A percentile compares a stretch with the other conserved stretches of the same genome.
Evolutionary conservation across 495 filamentous ascomycete genomes (phyloP).

Genomic region (Aspergillus campestris): DNA sequence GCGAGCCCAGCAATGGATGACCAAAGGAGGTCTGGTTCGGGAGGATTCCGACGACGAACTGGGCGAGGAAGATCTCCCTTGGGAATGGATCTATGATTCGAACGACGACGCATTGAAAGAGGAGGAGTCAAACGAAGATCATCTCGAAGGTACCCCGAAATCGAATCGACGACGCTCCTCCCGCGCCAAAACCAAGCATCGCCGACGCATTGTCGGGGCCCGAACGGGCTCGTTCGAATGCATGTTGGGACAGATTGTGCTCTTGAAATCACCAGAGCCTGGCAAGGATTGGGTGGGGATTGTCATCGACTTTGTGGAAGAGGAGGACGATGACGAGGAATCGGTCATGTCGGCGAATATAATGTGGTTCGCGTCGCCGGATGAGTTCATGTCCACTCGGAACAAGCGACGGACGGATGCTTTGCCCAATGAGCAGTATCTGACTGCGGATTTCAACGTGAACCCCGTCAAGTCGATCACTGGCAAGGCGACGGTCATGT

Average conservation of each 20-base stretch:
- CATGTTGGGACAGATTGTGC: slow-evolving; percentile 67
- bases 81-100: slow-evolving; percentile 82
- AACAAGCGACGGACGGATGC: slow-evolving; percentile 78
- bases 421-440: slow-evolving; percentile 83
- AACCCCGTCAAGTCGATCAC: slow-evolving; percentile 88
- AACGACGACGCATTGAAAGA: slow-evolving; percentile 18
- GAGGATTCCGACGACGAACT: slow-evolving; percentile 93
- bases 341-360: slow-evolving; percentile 58
- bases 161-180: slow-evolving; percentile 25
- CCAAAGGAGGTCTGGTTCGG: slow-evolving; percentile 55
- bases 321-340: slow-evolving; percentile 50
- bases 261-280: slow-evolving; percentile 75
- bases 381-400: slow-evolving; percentile 68
- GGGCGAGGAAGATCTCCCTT: slow-evolving; percentile 73
- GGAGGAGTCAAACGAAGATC: slow-evolving; percentile 14
- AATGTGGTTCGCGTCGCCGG: slow-evolving; percentile 86
- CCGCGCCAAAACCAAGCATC: slow-evolving; percentile 16
- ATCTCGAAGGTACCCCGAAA: slow-evolving; percentile 28
- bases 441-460: slow-evolving; percentile 73
- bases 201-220: slow-evolving; percentile 62
- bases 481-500: slow-evolving; percentile 76
- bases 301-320: slow-evolving; percentile 66
- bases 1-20: slow-evolving; percentile 54
- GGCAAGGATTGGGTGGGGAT: slow-evolving; percentile 88
- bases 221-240: slow-evolving; percentile 81